Evolutionary conservation across 2,329 filamentous ascomycete genomes (phyloP), one percentile per base, ranked within the genome.

Genomic region (Aphanocladium album): DNA sequence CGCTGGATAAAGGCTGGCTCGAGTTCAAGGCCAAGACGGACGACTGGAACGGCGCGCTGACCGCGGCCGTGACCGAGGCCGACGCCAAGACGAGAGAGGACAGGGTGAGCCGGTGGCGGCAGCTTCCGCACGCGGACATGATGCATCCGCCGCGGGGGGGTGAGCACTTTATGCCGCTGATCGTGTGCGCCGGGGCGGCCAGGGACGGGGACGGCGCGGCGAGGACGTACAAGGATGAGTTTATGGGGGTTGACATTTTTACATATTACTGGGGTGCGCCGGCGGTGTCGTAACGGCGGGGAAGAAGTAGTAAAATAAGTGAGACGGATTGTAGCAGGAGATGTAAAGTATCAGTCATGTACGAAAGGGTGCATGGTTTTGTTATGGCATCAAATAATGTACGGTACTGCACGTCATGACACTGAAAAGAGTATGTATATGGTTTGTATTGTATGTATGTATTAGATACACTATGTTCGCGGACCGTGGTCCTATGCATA

Each of bases 81-180:
- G 70, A 73, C 37, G 62, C 66, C 5, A 63, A 67, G 17, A 73
- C 75, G 60, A 67, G 81, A 37, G 74, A 71, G 61, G 66, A 66
- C 41, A 77, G 71, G 47, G 72, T 86, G 39, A 66, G 68, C 11
- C 68, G 65, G 2, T 86, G 83, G 82, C 74, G 82, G 59, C 67
- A 67, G 3, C 74, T 83, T 64, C 78, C 79, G 0, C 68, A 75
- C 35, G 76, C 79, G 1, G 79, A 81, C 62, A 73, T 77, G 14
- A 82, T 83, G 77, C 83, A 86, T 67, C 83, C 83, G 2, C 70
- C 71, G 1, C 68, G 73, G 11, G 81, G 79, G 0, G 82, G 80
- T 0, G 83, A 86, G 71, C 83, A 86, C 64, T 85, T 86, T 59
- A 70, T 86, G 76, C 83, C 83, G 61, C 68, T 86, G 70, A 68